Conservation (phyloP, 805 yeast genomes). For the Ogataea saltuana region DNA sequence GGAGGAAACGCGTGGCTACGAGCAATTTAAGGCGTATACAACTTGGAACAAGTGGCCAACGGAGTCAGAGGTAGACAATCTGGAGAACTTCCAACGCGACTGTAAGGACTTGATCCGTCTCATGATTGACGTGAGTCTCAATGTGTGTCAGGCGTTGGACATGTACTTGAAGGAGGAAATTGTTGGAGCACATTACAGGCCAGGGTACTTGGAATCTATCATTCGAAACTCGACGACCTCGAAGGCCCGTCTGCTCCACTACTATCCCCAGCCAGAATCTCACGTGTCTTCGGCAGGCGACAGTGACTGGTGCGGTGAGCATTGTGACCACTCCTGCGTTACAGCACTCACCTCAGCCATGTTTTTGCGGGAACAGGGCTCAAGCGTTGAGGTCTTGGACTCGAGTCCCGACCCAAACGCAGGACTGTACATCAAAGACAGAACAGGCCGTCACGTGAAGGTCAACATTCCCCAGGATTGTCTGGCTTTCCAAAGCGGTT, state of each 20-base stretch:
- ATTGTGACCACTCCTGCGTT: conserved; percentile 58
- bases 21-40: conserved; percentile 45
- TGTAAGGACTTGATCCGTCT: conserved; percentile 42
- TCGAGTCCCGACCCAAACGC: conserved; percentile 45
- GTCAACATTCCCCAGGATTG: conserved; percentile 57
- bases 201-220: conserved; percentile 43
- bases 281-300: conserved; percentile 17
- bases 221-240: conserved; percentile 53
- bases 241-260: conserved; percentile 58
- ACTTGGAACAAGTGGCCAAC: conserved; percentile 56
- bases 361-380: conserved; percentile 42
- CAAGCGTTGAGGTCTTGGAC: conserved; percentile 24
- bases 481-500: conserved; percentile 62
- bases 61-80: conserved; percentile 26
- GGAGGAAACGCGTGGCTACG: conserved; percentile 35
- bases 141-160: conserved; percentile 58
- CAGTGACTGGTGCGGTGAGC: conserved; percentile 63
- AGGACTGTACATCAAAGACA: conserved; percentile 52
- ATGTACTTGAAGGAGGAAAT: conserved; percentile 35
- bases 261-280: conserved; percentile 39
- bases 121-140: conserved; percentile 49
- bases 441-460: conserved; percentile 45
- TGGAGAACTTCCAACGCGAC: conserved; percentile 39
- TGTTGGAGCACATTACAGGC: conserved; percentile 33
- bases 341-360: conserved; percentile 60